A percentile compares a stretch with the other conserved stretches of the same genome.
phyloP scores from a whole-genome alignment of 192 early-diverging fungal genomes.

The Gryganskiella cystojenkinii region DNA sequence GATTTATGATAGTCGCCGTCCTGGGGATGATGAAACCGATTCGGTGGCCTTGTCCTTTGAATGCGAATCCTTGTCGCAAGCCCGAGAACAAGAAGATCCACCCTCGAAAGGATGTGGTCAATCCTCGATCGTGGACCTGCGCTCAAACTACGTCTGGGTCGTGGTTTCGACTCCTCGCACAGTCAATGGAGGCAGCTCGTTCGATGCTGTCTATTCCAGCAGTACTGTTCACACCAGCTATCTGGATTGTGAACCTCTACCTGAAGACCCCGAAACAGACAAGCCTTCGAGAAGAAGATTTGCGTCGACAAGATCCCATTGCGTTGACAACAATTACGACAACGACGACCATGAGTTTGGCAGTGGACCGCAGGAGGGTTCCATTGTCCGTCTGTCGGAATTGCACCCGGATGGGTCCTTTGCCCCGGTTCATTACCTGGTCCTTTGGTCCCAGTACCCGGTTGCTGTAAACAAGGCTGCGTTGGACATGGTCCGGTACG shows the following conservation, averaged over 20 bases:
- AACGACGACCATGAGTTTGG: too few relatives aligned
- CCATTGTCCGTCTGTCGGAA: slow-evolving; percentile 8
- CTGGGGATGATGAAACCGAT: too few relatives aligned
- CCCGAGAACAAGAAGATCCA: slow-evolving; percentile 2
- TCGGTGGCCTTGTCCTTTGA: too few relatives aligned
- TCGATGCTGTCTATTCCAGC: slow-evolving; percentile 8
- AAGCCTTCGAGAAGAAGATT: background rate
- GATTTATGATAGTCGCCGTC: too few relatives aligned
- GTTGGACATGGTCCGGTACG: slow-evolving; percentile 21
- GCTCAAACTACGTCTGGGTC: slow-evolving; percentile 15
- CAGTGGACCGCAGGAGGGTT: slow-evolving; percentile 3
- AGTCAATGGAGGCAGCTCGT: too few relatives aligned
- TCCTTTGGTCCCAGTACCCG: slow-evolving; percentile 13
- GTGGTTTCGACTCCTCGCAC: slow-evolving; percentile 8
- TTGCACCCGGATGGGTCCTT: slow-evolving; percentile 15
- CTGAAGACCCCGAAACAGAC: background rate
- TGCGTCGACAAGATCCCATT: background rate
- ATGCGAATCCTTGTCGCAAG: slow-evolving; percentile 7
- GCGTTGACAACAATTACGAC: background rate
- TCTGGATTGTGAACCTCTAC: slow-evolving; percentile 9
- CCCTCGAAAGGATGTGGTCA: background rate
- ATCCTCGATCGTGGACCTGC: slow-evolving; percentile 2
- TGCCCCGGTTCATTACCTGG: slow-evolving; percentile 12
- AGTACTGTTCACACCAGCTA: background rate
- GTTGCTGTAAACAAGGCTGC: slow-evolving; percentile 10